A percentile compares a stretch with the other conserved stretches of the same genome.
These are phyloP conservation scores for Lipomyces mesembrius DNA, from an alignment of 805 yeast species.

Conservation along the genomic window DNA sequence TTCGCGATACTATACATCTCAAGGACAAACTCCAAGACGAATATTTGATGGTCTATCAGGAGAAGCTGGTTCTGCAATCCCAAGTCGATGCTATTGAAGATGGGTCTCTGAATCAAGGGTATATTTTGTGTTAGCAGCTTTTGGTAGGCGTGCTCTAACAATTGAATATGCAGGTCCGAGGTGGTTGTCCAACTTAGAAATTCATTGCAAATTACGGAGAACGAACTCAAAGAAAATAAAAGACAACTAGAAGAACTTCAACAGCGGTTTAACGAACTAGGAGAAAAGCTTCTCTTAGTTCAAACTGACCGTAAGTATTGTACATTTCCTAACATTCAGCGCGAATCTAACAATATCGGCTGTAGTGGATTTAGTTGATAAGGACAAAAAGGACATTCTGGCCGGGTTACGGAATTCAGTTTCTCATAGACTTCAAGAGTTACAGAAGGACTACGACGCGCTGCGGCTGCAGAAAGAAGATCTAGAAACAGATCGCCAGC, in stretches of 20 bases:
- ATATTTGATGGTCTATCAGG: conserved; percentile 21
- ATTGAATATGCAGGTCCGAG: neutral
- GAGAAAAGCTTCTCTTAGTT: conserved; percentile 7
- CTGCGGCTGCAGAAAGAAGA: conserved; percentile 10
- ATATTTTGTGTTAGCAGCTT: neutral
- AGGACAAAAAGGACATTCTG: conserved; percentile 25
- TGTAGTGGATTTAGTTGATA: conserved; percentile 21
- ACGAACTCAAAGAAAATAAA: neutral
- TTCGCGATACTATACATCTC: conserved; percentile 13
- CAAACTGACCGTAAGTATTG: conserved; percentile 16
- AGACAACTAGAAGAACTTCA: conserved; percentile 9
- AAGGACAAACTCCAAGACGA: conserved; percentile 27
- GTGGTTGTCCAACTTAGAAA: conserved; percentile 3
- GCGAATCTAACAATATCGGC: neutral
- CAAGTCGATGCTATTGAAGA: conserved; percentile 23
- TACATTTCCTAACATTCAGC: neutral
- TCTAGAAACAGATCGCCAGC: conserved; percentile 11
- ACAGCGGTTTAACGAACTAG: conserved; percentile 4
- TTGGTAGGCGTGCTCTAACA: neutral
- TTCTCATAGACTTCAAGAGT: conserved; percentile 8
- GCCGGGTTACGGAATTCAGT: conserved; percentile 16
- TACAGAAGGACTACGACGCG: conserved; percentile 21
- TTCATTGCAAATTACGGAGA: conserved; percentile 8
- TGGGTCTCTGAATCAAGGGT: conserved; percentile 7
- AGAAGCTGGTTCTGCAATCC: conserved; percentile 23